These are phyloP conservation scores for Colletotrichum lini DNA, from an alignment of 2,329 filamentous ascomycete species.

Conservation along the genomic window DNA sequence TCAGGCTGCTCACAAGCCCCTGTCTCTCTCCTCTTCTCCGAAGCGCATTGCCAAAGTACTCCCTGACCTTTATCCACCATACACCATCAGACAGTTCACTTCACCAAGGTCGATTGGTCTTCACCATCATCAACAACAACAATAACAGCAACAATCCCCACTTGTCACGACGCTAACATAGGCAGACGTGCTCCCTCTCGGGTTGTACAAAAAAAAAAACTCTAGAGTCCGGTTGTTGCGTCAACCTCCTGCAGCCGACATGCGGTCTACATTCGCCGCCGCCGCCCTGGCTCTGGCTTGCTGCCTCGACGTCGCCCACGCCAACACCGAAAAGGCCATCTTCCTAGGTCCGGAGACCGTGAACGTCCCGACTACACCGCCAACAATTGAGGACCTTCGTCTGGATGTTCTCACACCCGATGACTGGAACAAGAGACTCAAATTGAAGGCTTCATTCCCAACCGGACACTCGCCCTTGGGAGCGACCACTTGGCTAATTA, in stretches of 20 bases:
- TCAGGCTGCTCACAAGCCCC: slow-evolving; percentile 9
- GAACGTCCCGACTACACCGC: slow-evolving; percentile 68
- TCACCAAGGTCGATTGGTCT: background rate
- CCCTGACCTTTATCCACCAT: background rate
- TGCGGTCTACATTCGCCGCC: slow-evolving; percentile 8
- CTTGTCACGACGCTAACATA: background rate
- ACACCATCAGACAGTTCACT: slow-evolving; percentile 4
- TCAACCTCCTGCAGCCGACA: background rate
- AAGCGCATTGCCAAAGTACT: background rate
- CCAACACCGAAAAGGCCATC: slow-evolving; percentile 93
- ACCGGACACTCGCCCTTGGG: slow-evolving; percentile 66
- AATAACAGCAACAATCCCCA: background rate
- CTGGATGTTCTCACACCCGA: slow-evolving; percentile 76
- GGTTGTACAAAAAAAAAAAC: too few relatives aligned
- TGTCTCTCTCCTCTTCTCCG: background rate
- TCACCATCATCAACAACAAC: background rate
- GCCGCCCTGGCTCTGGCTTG: slow-evolving; percentile 17
- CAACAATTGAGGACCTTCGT: slow-evolving; percentile 71
- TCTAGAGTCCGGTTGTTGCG: background rate
- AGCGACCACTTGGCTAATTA: slow-evolving; percentile 81
- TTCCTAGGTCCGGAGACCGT: slow-evolving; percentile 80
- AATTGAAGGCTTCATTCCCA: slow-evolving; percentile 79
- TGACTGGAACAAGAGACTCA: slow-evolving; percentile 70
- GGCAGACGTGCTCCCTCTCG: slow-evolving; percentile 8
- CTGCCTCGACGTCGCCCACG: slow-evolving; percentile 50